A percentile compares a stretch with the other conserved stretches of the same genome.
phyloP scores from a whole-genome alignment of 2,329 filamentous ascomycete species.

The Chalaropsis ovoidea region DNA sequence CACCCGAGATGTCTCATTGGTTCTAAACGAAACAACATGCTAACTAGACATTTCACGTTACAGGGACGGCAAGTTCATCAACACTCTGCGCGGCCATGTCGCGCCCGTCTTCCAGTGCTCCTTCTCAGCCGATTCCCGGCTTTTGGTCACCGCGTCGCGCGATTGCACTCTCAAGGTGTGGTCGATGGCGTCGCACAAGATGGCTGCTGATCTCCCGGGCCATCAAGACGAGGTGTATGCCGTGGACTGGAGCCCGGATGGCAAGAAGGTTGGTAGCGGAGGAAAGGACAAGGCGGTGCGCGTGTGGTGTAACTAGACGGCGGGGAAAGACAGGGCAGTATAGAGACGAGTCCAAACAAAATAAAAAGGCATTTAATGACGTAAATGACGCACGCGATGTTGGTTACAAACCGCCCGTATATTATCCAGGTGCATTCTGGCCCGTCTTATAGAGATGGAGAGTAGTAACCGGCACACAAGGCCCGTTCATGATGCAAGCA shows the following conservation, averaged over 20 bases:
- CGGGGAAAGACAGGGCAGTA: neutral
- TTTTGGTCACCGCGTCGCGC: constrained; percentile 78
- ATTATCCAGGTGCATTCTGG: neutral
- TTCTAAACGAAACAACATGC: neutral
- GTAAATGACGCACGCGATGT: neutral
- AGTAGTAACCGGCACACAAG: too few species aligned
- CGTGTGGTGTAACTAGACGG: constrained; percentile 52
- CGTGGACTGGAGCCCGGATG: constrained; percentile 90
- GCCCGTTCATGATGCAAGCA: too few species aligned
- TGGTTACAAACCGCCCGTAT: too few species aligned
- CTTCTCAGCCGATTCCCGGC: constrained; percentile 84
- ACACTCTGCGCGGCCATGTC: constrained; percentile 77
- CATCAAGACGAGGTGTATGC: constrained; percentile 91
- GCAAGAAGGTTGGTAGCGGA: constrained; percentile 77
- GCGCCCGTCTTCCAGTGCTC: constrained; percentile 85
- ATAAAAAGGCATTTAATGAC: constrained; percentile 3
- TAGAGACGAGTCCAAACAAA: neutral
- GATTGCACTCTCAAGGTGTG: constrained; percentile 93
- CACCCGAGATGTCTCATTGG: neutral
- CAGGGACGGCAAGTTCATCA: constrained; percentile 65
- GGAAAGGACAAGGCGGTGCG: constrained; percentile 79
- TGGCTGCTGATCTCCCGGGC: constrained; percentile 71
- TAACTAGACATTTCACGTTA: constrained; percentile 23
- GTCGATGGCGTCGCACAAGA: constrained; percentile 77
- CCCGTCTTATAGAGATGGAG: too few species aligned